A percentile compares a stretch with the other conserved stretches of the same genome.
Conservation (phyloP, 495 filamentous ascomycete genomes). For the Xylaria intraflava region DNA sequence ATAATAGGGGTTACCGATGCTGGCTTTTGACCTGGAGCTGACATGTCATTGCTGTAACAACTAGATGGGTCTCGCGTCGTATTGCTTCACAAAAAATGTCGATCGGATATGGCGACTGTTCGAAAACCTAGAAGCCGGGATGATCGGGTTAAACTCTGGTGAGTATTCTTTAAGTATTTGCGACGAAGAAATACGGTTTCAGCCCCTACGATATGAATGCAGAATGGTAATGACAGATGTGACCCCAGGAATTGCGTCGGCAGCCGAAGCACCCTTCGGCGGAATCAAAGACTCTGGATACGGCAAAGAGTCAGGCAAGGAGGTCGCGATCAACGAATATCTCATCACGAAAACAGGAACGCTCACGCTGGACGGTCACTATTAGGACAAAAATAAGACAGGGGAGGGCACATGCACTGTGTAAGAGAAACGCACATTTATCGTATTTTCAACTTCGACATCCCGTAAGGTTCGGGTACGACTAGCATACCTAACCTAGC, state of each 20-base stretch:
- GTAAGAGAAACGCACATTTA: too few species aligned
- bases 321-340: conserved; percentile 64
- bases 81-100: conserved; percentile 69
- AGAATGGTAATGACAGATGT: not conserved
- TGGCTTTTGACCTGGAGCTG: not conserved
- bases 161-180: conserved; percentile 2
- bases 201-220: not conserved
- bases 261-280: conserved; percentile 67
- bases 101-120: conserved; percentile 66
- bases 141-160: conserved; percentile 69
- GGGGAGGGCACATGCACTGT: not conserved
- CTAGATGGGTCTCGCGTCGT: conserved; percentile 60
- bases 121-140: conserved; percentile 69
- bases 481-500: not conserved
- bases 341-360: conserved; percentile 68
- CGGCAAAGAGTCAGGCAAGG: conserved; percentile 69
- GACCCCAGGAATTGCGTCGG: conserved; percentile 49
- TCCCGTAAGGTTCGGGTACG: not conserved
- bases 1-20: not conserved
- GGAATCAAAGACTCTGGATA: conserved; percentile 72
- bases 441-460: too few species aligned
- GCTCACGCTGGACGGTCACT: conserved; percentile 55
- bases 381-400: conserved; percentile 19
- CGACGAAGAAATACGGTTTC: not conserved
- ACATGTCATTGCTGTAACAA: not conserved